Evolutionary conservation across 805 yeast species (phyloP).

Genomic region (Metschnikowia cerradonensis): DNA sequence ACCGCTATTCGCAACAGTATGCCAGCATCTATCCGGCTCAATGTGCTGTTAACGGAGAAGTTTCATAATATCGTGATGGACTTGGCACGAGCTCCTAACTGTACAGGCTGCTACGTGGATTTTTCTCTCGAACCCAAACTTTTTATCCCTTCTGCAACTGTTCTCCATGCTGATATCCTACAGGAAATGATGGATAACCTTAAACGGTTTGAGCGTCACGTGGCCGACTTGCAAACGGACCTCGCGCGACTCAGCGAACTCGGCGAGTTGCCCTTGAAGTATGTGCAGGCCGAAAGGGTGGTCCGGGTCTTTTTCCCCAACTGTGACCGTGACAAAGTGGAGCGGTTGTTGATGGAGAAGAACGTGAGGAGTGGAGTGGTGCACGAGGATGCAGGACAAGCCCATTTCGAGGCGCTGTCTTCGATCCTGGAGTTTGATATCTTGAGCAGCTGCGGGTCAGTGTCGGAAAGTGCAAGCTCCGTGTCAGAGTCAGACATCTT

Average conservation of each 20-base stretch:
- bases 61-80: slow-evolving; percentile 17
- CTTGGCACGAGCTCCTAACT: slow-evolving; percentile 16
- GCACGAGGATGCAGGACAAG: slow-evolving; percentile 21
- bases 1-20: neutral
- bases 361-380: slow-evolving; percentile 59
- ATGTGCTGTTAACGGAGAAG: slow-evolving; percentile 26
- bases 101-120: slow-evolving; percentile 24
- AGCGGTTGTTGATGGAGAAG: slow-evolving; percentile 51
- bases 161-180: slow-evolving; percentile 29
- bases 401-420: neutral
- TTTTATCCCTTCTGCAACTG: slow-evolving; percentile 30
- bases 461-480: slow-evolving; percentile 8
- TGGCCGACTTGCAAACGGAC: slow-evolving; percentile 42
- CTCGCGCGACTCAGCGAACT: slow-evolving; percentile 47
- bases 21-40: slow-evolving; percentile 22
- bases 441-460: slow-evolving; percentile 17
- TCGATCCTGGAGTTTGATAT: slow-evolving; percentile 16
- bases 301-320: slow-evolving; percentile 66
- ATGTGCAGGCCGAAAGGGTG: slow-evolving; percentile 34
- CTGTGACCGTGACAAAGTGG: slow-evolving; percentile 56
- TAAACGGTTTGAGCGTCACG: slow-evolving; percentile 32
- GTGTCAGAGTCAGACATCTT: slow-evolving; percentile 10
- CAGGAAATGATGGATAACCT: slow-evolving; percentile 18
- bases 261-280: slow-evolving; percentile 63
- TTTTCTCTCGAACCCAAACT: slow-evolving; percentile 28